These are phyloP conservation scores for Fusarium sarcochroum DNA, from an alignment of 2,329 filamentous ascomycete genomes.

Conservation along the genomic window DNA sequence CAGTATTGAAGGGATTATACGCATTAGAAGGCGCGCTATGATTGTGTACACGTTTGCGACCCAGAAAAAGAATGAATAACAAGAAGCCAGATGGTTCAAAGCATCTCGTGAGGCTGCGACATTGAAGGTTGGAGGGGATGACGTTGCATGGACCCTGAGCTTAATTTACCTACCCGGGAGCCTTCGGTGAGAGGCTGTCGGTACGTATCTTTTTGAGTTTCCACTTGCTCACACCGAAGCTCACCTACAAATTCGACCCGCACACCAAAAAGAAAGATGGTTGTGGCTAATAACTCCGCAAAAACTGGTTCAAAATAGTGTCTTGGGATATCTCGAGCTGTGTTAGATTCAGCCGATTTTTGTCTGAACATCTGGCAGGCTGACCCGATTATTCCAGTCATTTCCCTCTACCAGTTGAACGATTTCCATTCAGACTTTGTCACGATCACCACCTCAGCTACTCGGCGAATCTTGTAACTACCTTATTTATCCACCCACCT, in stretches of 20 bases:
- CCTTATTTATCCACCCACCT: no score
- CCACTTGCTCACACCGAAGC: constrained; percentile 33
- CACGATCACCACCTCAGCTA: background rate
- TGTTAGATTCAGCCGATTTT: background rate
- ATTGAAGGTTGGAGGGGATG: constrained; percentile 46
- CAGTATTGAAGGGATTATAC: constrained; percentile 30
- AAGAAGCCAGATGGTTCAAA: constrained; percentile 23
- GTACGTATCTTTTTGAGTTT: constrained; percentile 38
- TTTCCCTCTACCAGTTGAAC: background rate
- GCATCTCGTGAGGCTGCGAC: constrained; percentile 40
- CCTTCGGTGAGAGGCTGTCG: constrained; percentile 22
- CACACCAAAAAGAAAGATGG: constrained; percentile 44
- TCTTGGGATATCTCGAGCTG: background rate
- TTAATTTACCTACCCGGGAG: constrained; percentile 22
- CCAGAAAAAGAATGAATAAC: constrained; percentile 2
- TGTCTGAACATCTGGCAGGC: background rate
- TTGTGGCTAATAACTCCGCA: constrained; percentile 32
- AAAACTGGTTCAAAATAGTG: background rate
- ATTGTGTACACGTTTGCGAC: constrained; percentile 2
- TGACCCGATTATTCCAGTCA: background rate
- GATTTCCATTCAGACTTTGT: background rate
- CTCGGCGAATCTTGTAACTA: background rate
- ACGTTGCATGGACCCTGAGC: constrained; percentile 48
- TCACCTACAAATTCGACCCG: constrained; percentile 47
- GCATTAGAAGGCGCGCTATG: constrained; percentile 36